Percentiles rank a stretch among this genome's conserved stretches.
These are phyloP conservation scores for Ascochyta koolunga DNA, from an alignment of 2,329 filamentous ascomycete species.

Conservation along the genomic window DNA sequence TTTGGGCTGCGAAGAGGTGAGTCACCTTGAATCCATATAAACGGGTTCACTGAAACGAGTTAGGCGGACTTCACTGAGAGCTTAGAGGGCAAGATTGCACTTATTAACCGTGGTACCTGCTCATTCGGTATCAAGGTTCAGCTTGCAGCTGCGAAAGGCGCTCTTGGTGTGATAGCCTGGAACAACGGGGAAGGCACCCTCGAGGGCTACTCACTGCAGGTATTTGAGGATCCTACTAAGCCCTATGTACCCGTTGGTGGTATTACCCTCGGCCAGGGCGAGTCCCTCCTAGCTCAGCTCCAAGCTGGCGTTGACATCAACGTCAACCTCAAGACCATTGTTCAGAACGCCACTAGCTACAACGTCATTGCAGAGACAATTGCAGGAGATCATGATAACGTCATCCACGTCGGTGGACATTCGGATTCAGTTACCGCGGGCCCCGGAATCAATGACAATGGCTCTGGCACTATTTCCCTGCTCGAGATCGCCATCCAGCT, in stretches of 20 bases:
- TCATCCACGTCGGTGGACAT: conserved; percentile 64
- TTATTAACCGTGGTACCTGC: conserved; percentile 74
- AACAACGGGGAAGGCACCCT: conserved; percentile 69
- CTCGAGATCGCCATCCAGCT: conserved; percentile 66
- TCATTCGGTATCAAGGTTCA: conserved; percentile 74
- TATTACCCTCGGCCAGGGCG: conserved; percentile 65
- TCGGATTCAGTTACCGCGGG: conserved; percentile 66
- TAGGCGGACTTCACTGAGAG: conserved; percentile 65
- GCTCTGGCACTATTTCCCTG: conserved; percentile 68
- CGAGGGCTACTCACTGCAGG: conserved; percentile 43
- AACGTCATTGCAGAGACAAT: conserved; percentile 68
- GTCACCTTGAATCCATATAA: background rate
- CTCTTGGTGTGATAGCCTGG: conserved; percentile 72
- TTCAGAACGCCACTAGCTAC: conserved; percentile 33
- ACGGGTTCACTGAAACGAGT: background rate
- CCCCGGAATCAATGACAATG: conserved; percentile 80
- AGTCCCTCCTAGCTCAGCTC: conserved; percentile 61
- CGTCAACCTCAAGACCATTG: conserved; percentile 36
- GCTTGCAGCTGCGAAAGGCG: conserved; percentile 62
- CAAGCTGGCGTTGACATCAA: conserved; percentile 45
- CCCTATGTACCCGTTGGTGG: conserved; percentile 71
- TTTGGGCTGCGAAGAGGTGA: conserved; percentile 43
- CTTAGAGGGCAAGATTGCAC: conserved; percentile 68
- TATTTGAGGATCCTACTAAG: conserved; percentile 62
- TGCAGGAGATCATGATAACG: conserved; percentile 63